Evolutionary conservation across 306 rosid genomes (phyloP), one percentile per base, ranked within the genome.

Genomic region (Dalbergia cochinchinensis): DNA sequence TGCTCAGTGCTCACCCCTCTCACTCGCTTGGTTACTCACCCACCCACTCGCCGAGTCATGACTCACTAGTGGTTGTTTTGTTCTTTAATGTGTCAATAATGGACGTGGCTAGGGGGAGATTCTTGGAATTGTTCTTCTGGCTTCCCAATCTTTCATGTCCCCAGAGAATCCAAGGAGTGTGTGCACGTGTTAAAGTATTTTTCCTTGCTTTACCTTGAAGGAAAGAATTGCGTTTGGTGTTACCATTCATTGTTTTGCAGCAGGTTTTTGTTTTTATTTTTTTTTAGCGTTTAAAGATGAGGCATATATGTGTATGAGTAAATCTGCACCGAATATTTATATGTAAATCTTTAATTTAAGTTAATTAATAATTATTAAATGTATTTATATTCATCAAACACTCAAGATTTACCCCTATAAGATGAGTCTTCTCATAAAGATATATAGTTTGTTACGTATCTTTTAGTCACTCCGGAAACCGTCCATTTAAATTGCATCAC

Each of bases 131-230:
- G 58, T 9, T 14, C 13, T 67, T 60, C 51, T 70, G 33, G 4
- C 7, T 39, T 65, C 58, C n/a, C 39, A 42, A 70, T 10, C 53
- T 16, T 35, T 5, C 16, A 6, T 60, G 51, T 7, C 10, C 9
- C 53, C 53, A 41, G 63, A 54, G 74, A 64, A 71, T 71, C 68
- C 55, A 67, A 70, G 70, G 85, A 58, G 69, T 10, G 20, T 10
- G 18, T 70, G 82, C 82, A 82, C 86, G 86, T 82, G 86, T 55
- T 55, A 71, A 83, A 71, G 82, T 35, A 59, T 26, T 26, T 55
- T 7, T 8, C 14, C 1, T 77, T 78, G 66, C 86, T 78, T 83
- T 65, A 72, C 79, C 58, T 72, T 72, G 74, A 83, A 83, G 86
- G 5, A 78, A 78, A 11, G 76, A 55, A 83, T 57, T 35, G 66